Base-by-base conservation (phyloP, 2,329 filamentous ascomycete species). In the Penicillium brevicompactum region DNA sequence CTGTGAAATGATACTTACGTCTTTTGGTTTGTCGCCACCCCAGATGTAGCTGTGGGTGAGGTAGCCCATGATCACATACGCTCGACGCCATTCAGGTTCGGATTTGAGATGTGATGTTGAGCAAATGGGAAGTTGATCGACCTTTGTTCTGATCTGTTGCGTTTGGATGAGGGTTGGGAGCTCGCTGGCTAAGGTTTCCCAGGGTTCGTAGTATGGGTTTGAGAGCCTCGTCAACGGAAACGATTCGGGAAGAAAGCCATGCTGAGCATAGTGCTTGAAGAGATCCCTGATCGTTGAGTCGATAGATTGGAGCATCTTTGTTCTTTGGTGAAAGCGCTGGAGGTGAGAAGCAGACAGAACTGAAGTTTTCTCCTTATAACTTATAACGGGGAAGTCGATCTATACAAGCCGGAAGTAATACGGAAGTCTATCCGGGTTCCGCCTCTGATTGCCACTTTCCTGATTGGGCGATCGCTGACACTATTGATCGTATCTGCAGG, bases 201-300 rank as follows among this genome's bases (percentile, higher is more conserved):
- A 97, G 62, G 91, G 91, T 72, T 87, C 85, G 76, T 96, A 97
- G 80, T 96, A 96, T 8, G 87, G 82, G 67, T 94, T 87, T 14
- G 90, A 85, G 14, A 97, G 84, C 46, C 83, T 80, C 57, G 87
- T 84, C 61, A 96, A 79, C 51, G 92, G 92, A 53, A 88, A 77
- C 57, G 87, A 83, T 59, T 88, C 82, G 3, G 92, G 91, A 52
- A 97, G 83, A 77, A 97, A 97, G 67, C 92, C 92, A 75, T 91
- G 87, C 56, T 62, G 60, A 72, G 87, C 87, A 76, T 91, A 93
- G 68, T 91, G 84, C 71, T 85, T 81, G 58, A 91, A 81, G 48
- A 76, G 58, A 40, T 92, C 85, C 71, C 85, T 81, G 58, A 91
- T 80, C 46, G 76, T 57, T 32, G 72, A 54, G 13, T 61, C 57